Conservation (phyloP, 192 early-diverging fungal genomes). For the Endogone sp. region DNA sequence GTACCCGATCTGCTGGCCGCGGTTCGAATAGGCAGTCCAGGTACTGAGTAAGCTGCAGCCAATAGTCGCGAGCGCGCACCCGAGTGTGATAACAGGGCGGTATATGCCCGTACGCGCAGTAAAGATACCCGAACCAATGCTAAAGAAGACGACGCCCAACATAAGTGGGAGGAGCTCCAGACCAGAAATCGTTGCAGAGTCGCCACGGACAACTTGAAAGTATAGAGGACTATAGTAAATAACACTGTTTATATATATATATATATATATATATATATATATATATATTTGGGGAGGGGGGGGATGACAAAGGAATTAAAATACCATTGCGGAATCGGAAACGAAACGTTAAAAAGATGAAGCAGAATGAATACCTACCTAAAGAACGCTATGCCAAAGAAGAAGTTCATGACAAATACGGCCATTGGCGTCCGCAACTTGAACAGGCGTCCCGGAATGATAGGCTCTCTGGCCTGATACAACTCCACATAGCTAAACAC, state of each 20-base stretch:
- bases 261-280: too few species aligned
- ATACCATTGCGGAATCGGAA: too few species aligned
- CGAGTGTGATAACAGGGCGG: constrained; percentile 58
- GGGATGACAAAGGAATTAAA: too few species aligned
- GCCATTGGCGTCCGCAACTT: constrained; percentile 54
- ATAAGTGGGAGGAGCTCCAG: constrained; percentile 71
- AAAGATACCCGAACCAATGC: constrained; percentile 59
- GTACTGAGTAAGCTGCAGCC: constrained; percentile 62
- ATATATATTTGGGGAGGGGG: too few species aligned
- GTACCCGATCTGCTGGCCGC: constrained; percentile 51
- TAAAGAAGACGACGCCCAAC: constrained; percentile 64
- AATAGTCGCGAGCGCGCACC: constrained; percentile 52
- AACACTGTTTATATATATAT: too few species aligned
- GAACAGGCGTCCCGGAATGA: constrained; percentile 58
- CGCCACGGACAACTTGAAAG: constrained; percentile 60
- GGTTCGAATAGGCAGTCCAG: constrained; percentile 41
- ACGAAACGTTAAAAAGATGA: too few species aligned
- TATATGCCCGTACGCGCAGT: constrained; percentile 56
- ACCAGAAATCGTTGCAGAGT: constrained; percentile 70
- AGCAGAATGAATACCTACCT: too few species aligned
- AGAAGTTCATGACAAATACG: constrained; percentile 55
- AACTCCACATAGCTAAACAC: constrained; percentile 51
- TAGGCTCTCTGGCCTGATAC: constrained; percentile 64
- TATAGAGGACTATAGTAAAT: constrained; percentile 69
- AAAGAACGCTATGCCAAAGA: constrained; percentile 57